Conservation (phyloP, 495 filamentous ascomycete species). For the Aspergillus asperescens region DNA sequence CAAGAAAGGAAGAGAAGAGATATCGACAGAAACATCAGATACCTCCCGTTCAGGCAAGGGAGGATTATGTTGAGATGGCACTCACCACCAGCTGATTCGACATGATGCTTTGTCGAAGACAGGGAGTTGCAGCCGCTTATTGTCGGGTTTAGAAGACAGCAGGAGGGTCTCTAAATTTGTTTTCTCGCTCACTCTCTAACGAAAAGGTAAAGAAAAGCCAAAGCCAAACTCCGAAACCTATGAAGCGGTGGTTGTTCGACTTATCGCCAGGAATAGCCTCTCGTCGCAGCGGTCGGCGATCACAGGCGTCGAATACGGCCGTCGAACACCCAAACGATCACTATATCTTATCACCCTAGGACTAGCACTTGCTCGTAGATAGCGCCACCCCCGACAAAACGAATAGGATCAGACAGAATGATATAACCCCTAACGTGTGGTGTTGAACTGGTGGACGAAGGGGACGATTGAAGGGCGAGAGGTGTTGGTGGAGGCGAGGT, state of each 20-base stretch:
- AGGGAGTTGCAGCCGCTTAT: conserved; percentile 9
- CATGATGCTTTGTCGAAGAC: conserved; percentile 36
- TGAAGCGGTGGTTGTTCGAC: conserved; percentile 5
- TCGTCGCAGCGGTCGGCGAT: conserved; percentile 21
- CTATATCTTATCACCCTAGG: conserved; percentile 13
- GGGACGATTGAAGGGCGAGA: conserved; percentile 17
- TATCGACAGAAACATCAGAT: conserved; percentile 4
- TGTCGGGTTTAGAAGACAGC: conserved; percentile 6
- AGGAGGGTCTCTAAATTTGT: conserved; percentile 2
- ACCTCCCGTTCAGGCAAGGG: conserved; percentile 10
- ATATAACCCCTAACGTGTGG: neutral
- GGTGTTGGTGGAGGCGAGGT: conserved; percentile 41
- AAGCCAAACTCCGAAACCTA: conserved; percentile 4
- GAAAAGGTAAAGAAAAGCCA: conserved; percentile 4
- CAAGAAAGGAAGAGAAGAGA: conserved; percentile 17
- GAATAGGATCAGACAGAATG: neutral
- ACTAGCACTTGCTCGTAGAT: conserved; percentile 13
- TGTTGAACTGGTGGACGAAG: neutral
- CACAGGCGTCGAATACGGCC: conserved; percentile 20
- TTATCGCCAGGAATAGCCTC: conserved; percentile 14
- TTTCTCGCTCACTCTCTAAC: conserved; percentile 12
- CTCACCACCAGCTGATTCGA: conserved; percentile 63
- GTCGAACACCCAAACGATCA: conserved; percentile 11
- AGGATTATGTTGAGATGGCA: conserved; percentile 28
- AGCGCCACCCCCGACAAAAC: conserved; percentile 3